These are phyloP conservation scores for Gossypium aridum DNA, from an alignment of 441 rosid genomes.

Conservation along the genomic window DNA sequence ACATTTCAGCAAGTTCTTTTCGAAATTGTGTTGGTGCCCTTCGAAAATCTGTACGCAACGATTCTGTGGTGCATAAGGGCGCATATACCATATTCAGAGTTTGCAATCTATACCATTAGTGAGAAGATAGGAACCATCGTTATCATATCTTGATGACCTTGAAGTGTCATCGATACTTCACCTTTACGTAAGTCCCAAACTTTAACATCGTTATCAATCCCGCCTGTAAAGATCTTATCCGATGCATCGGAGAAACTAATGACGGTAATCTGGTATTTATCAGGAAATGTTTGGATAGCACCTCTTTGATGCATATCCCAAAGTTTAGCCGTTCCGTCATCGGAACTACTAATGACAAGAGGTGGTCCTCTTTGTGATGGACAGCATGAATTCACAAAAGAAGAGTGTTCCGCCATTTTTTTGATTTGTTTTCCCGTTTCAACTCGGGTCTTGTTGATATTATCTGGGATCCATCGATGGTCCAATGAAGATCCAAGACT, in stretches of 20 bases:
- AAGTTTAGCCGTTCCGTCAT: conserved; percentile 93
- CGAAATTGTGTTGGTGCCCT: conserved; percentile 96
- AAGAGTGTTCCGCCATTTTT: conserved; percentile 92
- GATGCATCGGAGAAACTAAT: conserved; percentile 89
- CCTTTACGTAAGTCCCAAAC: conserved; percentile 86
- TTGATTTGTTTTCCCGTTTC: conserved; percentile 86
- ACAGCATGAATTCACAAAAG: conserved; percentile 86
- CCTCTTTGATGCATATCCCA: conserved; percentile 97
- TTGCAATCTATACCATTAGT: conserved; percentile 87
- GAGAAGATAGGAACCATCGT: conserved; percentile 87
- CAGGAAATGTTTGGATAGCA: conserved; percentile 93
- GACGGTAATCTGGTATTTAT: conserved; percentile 87
- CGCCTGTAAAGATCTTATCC: conserved; percentile 84
- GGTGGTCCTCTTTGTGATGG: conserved; percentile 88
- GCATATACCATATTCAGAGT: conserved; percentile 94
- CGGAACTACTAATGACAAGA: conserved; percentile 84
- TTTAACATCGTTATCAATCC: conserved; percentile 76
- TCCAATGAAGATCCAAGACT: conserved; percentile 85
- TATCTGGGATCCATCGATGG: conserved; percentile 79
- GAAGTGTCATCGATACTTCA: conserved; percentile 80
- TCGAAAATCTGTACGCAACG: conserved; percentile 78
- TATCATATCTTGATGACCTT: conserved; percentile 89
- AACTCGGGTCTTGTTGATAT: conserved; percentile 82
- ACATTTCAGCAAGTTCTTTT: conserved; percentile 78
- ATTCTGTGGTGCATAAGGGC: conserved; percentile 89